Evolutionary conservation across 306 rosid genomes (phyloP), one percentile per base, ranked within the genome.

Genomic region (Acacia melanoxylon): DNA sequence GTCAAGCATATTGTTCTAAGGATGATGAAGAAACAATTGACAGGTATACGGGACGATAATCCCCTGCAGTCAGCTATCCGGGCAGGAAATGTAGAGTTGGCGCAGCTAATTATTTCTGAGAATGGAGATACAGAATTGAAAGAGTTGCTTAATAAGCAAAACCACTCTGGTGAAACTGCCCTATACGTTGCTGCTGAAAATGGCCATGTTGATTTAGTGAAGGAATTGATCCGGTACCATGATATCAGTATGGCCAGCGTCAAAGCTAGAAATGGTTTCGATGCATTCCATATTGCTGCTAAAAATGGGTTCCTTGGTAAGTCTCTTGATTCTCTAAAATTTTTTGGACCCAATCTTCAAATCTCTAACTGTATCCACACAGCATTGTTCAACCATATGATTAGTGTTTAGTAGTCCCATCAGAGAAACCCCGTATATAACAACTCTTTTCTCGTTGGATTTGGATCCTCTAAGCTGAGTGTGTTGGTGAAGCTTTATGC

Each of bases 221-320:
- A 90, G 84, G 89, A 79, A 80, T 69, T 91, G 89, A 87, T 93
- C 62, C 79, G 58, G 80, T 80, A 82, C 78, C 87, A 86, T 75
- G 92, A 93, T 77, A 29, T 68, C 84, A 81, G 87, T 13, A 71
- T 87, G 83, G 95, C 91, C 68, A 29, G 89, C 51, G 44, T 71
- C 78, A 93, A 88, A 86, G 95, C 97, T 85, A 83, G 86, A 84
- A 90, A 89, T 86, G 91, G 92, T 49, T 90, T 58, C 41, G 97
- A 93, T 81, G 92, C 97, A 48, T 93, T 93, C 71, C 97, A 88
- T 61, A 48, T 93, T 82, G 94, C 95, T 90, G 89, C 97, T 79
- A 91, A 91, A 85, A 89, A 88, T 83, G 97, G 95, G 70, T 59
- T 88, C 80, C 74, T 93, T 56, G 95, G 97, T 91, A 49, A 71